Conservation (phyloP, 805 yeast genomes). For the Yarrowia keelungensis region DNA sequence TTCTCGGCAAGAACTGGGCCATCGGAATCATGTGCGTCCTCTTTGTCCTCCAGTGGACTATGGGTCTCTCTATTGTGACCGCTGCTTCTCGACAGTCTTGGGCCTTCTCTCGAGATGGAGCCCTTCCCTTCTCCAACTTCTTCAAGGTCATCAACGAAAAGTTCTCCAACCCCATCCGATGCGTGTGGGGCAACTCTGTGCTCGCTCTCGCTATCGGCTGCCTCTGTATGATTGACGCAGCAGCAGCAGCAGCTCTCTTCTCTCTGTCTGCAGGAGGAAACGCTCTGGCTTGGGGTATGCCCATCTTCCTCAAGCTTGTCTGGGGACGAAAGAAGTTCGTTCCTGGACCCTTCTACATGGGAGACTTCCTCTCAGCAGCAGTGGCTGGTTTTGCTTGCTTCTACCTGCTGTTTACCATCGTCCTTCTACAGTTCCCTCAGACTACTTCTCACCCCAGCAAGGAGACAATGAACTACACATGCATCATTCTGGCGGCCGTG, state of each 20-base stretch:
- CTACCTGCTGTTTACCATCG: conserved; percentile 62
- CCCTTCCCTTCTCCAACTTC: conserved; percentile 65
- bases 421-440: conserved; percentile 67
- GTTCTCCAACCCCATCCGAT: conserved; percentile 67
- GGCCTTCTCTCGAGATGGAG: conserved; percentile 78
- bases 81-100: conserved; percentile 75
- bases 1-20: conserved; percentile 70
- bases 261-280: conserved; percentile 68
- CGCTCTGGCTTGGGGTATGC: conserved; percentile 67
- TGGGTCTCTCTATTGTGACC: conserved; percentile 68
- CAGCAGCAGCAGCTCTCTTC: conserved; percentile 72
- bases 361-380: conserved; percentile 55
- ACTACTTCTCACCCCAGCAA: conserved; percentile 48
- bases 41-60: conserved; percentile 66
- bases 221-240: conserved; percentile 62
- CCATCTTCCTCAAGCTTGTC: conserved; percentile 61
- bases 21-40: conserved; percentile 66
- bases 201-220: conserved; percentile 61
- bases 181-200: conserved; percentile 61
- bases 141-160: conserved; percentile 64
- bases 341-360: conserved; percentile 74
- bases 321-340: conserved; percentile 57
- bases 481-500: conserved; percentile 65
- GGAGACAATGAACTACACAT: conserved; percentile 71
- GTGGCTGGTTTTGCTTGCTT: conserved; percentile 57